Evolutionary conservation across 2,329 filamentous ascomycete species (phyloP), one percentile per base, ranked within the genome.

Genomic region (Pseudonectria foliicola): DNA sequence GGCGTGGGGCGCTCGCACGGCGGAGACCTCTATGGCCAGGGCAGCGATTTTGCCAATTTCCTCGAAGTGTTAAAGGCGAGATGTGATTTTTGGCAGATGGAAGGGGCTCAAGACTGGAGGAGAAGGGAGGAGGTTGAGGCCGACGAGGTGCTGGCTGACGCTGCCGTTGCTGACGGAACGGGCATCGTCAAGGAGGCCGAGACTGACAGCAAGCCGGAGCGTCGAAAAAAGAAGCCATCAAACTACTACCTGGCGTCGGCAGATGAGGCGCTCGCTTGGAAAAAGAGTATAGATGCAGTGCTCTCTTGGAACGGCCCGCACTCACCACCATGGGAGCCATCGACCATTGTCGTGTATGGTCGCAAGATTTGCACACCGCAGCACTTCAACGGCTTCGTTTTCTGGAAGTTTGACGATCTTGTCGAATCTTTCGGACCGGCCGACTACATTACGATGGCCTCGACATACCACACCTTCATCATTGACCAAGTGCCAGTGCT

Each of bases 61-160:
- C 63, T 90, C 8, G 80, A 88, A 28, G 78, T 90, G 0, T 56
- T 90, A 25, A 84, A 82, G 53, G 80, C 82, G 8, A 70, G 85
- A 35, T 90, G 85, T 53, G 84, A 90, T 49, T 79, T 89, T 32
- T 89, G 83, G 82, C 81, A 89, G 54, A 88, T 90, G 74, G 82
- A 86, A 46, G 80, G 83, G 2, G 72, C 73, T 2, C 75, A 67
- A 36, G 85, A 92, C 52, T 90, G 83, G 68, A 67, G 85, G 45
- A 64, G 76, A 45, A 63, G 71, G 33, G 76, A 82, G 30, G 57
- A 60, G 23, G 31, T 40, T 0, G 44, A 43, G 2, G 42, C 36
- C 6, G 35, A 35, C 0, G 31, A 43, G 4, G 30, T 31, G 27
- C 13, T 37, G 23, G 16, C 28, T 21, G 25, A 30, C 18, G 27